Evolutionary conservation across 176 grass and related monocot genomes (phyloP), one percentile per base, ranked within the genome.

Genomic region (Oryza glaberrima): DNA sequence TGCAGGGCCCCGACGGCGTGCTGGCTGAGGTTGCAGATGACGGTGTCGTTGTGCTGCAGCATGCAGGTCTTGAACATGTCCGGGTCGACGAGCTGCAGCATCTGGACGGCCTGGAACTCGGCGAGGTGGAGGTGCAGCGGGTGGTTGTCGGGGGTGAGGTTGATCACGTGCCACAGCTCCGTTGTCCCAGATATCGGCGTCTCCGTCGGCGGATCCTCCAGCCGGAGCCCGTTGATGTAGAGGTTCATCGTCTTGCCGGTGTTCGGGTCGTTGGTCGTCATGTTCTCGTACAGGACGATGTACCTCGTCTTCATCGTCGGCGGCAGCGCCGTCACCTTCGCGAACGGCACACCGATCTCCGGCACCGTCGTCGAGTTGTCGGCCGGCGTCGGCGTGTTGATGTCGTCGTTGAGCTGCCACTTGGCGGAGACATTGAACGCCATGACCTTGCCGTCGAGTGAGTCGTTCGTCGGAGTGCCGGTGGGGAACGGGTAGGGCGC

Each of bases 71-170:
- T 41, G 40, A 41, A 41, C 0, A 2, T 7, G 0, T 41, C 40
- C 40, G 40, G 40, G 46, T 91, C 83, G 32, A 65, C 6, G 8
- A 85, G 79, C 78, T 83, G 68, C 82, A 85, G 86, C 73, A 89
- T 79, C 69, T 22, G 70, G 48, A 87, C 73, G 22, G 61, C 70
- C 83, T 85, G 83, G 85, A 93, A 86, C 63, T 83, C 32, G 14
- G 26, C 88, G 34, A 95, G 85, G 83, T 96, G 94, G 68, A 96
- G 76, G 75, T 93, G 91, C 73, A 96, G 47, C 20, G 91, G 91
- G 77, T 93, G 94, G 73, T 93, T 93, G 72, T 96, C 94, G 0
- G 84, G 81, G 11, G 94, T 93, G 76, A 96, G 91, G 85, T 96
- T 96, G 78, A 96, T 93, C 34, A 93, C 88, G 9, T 86, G 20